Evolutionary conservation across 257 asterid genomes (phyloP), one percentile per base, ranked within the genome.

Genomic region (Solanum phureja): DNA sequence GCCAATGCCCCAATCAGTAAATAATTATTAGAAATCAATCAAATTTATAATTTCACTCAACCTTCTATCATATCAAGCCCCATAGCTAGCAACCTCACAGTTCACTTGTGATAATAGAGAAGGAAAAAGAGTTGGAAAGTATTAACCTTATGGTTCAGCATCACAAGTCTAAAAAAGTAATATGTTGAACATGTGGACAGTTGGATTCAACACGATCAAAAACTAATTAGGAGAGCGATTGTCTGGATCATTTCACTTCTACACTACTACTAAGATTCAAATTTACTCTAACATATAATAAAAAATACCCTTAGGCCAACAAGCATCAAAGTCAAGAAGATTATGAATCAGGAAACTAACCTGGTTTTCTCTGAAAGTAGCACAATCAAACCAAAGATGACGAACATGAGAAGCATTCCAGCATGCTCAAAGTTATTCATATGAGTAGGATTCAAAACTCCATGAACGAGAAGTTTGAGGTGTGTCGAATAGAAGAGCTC

Each of bases 391-490:
- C 98, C 99, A 31, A 96, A 95, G 90, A 94, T 83, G 92, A 96
- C 93, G 96, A 96, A 97, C 99, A 96, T 95, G 88, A 97, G 95
- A 77, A 97, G 94, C 99, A 97, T 97, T 12, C 99, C 99, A 2
- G 98, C 92, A 90, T 97, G 99, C 93, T 97, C 99, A 76, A 97
- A 97, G 89, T 97, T 92, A 90, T 97, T 97, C 98, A 96, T 94
- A 84, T 96, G 99, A 68, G 90, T 38, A 37, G 99, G 99, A 91
- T 96, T 96, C 94, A 97, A 87, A 52, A 92, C 91, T 52, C 99
- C 99, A 91, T 94, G 23, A 89, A 92, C 98, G 44, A 97, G 13
- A 90, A 95, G 93, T 93, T 88, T 94, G 90, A 96, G 97, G 91
- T 97, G 99, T 8, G 99, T 96, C 3, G 99, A 89, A 83, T 93